Evolutionary conservation across 2,329 filamentous ascomycete genomes (phyloP).

Genomic region (Phaeosphaeria sp.): DNA sequence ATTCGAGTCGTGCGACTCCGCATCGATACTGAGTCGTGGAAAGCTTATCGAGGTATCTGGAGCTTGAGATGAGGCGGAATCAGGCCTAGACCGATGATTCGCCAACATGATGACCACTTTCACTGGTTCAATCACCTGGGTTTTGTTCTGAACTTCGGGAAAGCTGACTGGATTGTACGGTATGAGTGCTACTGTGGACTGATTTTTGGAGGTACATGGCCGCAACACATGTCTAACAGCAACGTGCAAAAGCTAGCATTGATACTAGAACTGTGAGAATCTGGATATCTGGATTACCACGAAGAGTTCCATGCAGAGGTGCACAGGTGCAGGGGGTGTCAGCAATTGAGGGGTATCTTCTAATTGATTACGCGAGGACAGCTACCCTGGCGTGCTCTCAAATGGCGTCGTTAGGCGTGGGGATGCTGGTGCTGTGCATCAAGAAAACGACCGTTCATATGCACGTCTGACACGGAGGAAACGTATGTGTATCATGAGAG

Average conservation of each 20-base stretch:
- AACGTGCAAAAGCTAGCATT: background rate
- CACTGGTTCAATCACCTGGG: background rate
- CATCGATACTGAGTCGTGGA: background rate
- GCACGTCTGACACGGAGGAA: background rate
- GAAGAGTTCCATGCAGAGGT: background rate
- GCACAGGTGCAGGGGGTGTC: background rate
- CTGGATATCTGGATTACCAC: background rate
- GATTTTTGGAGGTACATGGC: background rate
- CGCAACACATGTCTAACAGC: background rate
- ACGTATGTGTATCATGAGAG: background rate
- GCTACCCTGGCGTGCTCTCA: background rate
- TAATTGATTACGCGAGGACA: background rate
- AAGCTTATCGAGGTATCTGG: background rate
- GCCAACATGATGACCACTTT: background rate
- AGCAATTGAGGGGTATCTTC: background rate
- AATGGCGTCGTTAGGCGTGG: background rate
- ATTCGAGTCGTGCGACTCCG: background rate
- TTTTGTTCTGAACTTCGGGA: no score
- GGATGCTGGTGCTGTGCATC: background rate
- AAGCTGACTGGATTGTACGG: no score
- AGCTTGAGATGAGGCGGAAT: background rate
- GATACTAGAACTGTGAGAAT: background rate
- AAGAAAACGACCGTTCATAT: background rate
- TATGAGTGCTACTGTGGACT: background rate
- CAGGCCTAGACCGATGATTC: background rate